Evolutionary conservation across 2,329 filamentous ascomycete species (phyloP), one percentile per base, ranked within the genome.

Genomic region (Knufia petricola): DNA sequence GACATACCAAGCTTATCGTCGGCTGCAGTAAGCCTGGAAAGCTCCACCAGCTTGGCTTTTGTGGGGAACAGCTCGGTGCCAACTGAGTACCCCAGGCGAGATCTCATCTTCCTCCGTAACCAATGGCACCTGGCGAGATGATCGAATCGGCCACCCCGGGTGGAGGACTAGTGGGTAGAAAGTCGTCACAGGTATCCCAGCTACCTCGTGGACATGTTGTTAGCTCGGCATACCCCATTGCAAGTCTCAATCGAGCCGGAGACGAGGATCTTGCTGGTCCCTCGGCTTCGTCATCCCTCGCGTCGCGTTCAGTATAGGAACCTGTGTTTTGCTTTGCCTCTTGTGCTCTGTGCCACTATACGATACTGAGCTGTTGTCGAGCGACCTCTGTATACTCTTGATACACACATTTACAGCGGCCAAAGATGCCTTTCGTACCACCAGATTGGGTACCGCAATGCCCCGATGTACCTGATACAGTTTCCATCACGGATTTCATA

Each of bases 401-500:
- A 28, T 28, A 28, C 26, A 12, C 26, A 28, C 6, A 6, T 26
- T 4, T 19, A 41, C 19, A 41, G 3, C 20, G 13, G 13, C 39
- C 20, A 12, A 40, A 53, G 59, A 74, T 75, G 71, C 69, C 72
- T 4, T 74, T 74, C 59, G 59, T 61, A 41, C 61, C 71, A 36
- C 62, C 68, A 15, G 53, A 60, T 41, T 66, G 63, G 57, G 62
- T 66, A 10, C 66, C 65, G 28, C 53, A 65, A 34, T 56, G 73
- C 41, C 63, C 63, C 66, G 75, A 82, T 28, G 72, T 82, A 8
- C 86, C 86, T 13, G 86, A 92, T 64, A 79, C 79, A 24, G 75
- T 94, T 57, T 75, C 86, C 3, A 74, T 94, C 50, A 75, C 76
- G 55, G 79, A 90, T 45, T 94, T 94, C 65, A 81, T 94, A 70